Evolutionary conservation across 371 early-diverging fungal genomes (phyloP), one percentile per base, ranked within the genome.

Genomic region (Mortierella sp.): DNA sequence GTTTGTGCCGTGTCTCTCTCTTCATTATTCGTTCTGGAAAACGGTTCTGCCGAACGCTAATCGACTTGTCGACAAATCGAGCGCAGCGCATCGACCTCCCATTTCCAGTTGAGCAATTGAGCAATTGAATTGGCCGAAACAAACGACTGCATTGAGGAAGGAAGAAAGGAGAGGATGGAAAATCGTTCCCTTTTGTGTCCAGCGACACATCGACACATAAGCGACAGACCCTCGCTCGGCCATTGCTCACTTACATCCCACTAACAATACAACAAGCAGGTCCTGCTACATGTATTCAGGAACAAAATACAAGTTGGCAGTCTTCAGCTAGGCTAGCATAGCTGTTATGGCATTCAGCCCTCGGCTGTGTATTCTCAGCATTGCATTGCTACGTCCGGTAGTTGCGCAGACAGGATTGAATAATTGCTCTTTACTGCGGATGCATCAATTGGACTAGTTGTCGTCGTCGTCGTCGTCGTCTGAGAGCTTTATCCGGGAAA

Each of bases 401-500:
- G n/a, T n/a, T n/a, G n/a, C n/a, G n/a, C n/a, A n/a, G n/a, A n/a
- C n/a, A n/a, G n/a, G n/a, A n/a, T n/a, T n/a, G n/a, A n/a, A n/a
- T n/a, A n/a, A 3, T 14, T 47, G 14, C 5, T n/a, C n/a, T 55
- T 34, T 58, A 58, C 58, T 58, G 58, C 58, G 58, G 34, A 8
- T 34, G 34, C 1, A 34, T 58, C 19, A 58, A 34, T 34, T 31
- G 58, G 29, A 47, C 22, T 53, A 5, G 39, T 64, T 11, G 44
- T 40, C 44, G 47, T 71, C 41, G 47, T 79, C 73, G 13, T 64
- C 66, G n/a, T 79, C 80, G 19, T 13, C 14, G 22, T 67, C 61
- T 4, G 72, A 79, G 45, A 76, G n/a, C 29, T 77, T 73, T 40
- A 81, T 10, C 26, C 77, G 70, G 10, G 67, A 53, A 29, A 80